Evolutionary conservation across 139 green algal genomes (phyloP), one percentile per base, ranked within the genome.

Genomic region (Desmodesmus armatus): DNA sequence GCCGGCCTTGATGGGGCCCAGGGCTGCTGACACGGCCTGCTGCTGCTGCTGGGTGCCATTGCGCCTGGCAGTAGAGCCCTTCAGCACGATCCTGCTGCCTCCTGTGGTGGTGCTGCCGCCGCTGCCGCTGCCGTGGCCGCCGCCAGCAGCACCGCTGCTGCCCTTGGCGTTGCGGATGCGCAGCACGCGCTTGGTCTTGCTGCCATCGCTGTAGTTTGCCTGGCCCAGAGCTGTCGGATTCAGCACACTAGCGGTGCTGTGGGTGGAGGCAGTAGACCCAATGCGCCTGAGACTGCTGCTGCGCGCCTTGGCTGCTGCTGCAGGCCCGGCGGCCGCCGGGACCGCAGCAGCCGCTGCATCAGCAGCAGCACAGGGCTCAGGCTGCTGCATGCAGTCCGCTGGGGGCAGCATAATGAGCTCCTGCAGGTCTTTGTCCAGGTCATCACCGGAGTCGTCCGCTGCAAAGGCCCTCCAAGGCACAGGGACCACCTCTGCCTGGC

Each of bases 401-500:
- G 4, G 37, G 7, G 77, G 78, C 35, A 76, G 62, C 2, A 41
- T 65, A 15, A 75, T 76, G 1, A 75, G 62, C 43, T 84, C 62
- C 7, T 41, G 41, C 41, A 75, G 31, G 41, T 77, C 63, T 11
- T 51, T 19, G 35, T 77, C 78, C 21, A 84, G 15, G 4, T 77
- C 63, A 63, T 75, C 62, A 37, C 13, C 31, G 19, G 35, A 19
- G 41, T 84, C 78, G 19, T 66, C 78, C 35, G 58, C 62, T 76
- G 62, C 78, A 40, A 84, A 76, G 3, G 78, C 17, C 78, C 65
- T 43, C 55, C 58, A 76, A 13, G 62, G 78, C 0, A 84, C 41
- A 17, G 78, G 43, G 0, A 43, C 77, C 5, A 41, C n/a, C 58
- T 82, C 44, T n/a, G n/a, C 33, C 13, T 27, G 29, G 27, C 63